These are phyloP conservation scores for Trichophaea hybrida DNA, from an alignment of 2,329 filamentous ascomycete genomes.

Conservation along the genomic window DNA sequence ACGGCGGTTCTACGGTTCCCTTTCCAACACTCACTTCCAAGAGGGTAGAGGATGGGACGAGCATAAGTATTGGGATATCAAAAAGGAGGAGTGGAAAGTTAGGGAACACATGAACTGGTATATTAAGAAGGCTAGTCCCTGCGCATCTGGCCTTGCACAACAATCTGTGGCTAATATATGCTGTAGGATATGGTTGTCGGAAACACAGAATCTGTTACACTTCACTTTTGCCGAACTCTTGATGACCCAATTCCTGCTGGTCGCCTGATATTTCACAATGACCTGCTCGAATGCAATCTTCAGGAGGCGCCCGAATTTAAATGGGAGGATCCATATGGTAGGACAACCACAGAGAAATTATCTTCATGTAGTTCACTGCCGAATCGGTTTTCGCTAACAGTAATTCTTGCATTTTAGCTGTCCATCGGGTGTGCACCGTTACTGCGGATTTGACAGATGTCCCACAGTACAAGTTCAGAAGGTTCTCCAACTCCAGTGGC, in stretches of 20 bases:
- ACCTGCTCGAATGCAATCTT: background rate
- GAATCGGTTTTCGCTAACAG: background rate
- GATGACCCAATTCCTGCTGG: background rate
- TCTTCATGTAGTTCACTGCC: background rate
- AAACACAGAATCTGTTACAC: background rate
- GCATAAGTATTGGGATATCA: background rate
- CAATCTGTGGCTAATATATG: background rate
- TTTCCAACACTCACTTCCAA: background rate
- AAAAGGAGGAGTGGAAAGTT: background rate
- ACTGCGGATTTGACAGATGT: background rate
- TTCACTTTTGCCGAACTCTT: background rate
- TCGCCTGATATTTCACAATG: background rate
- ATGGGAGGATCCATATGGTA: background rate
- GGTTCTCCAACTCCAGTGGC: background rate
- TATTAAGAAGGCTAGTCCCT: background rate
- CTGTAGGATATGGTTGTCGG: background rate
- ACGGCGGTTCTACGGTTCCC: conserved; percentile 62
- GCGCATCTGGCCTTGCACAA: background rate
- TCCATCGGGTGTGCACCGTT: background rate
- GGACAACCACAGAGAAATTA: background rate
- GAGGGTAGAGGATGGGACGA: background rate
- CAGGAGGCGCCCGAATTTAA: background rate
- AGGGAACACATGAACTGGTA: background rate
- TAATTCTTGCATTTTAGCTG: background rate
- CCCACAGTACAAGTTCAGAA: background rate